Evolutionary conservation across 306 rosid species (phyloP).

Genomic region (Lathyrus sativus): DNA sequence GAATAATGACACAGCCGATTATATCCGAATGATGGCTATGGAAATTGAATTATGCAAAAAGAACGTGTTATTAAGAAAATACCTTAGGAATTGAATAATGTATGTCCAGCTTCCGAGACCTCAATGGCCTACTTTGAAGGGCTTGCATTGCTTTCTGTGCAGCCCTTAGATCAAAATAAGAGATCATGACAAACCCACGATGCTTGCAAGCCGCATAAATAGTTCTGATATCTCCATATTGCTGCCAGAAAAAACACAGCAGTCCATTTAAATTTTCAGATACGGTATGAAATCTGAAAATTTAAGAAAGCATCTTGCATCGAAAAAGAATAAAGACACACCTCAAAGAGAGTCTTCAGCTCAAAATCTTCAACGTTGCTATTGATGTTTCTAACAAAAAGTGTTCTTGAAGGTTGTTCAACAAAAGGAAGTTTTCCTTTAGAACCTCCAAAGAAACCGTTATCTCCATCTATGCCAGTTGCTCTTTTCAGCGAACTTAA

Average conservation of each 20-base stretch:
- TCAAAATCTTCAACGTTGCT: constrained; percentile 76
- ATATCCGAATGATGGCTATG: constrained; percentile 4
- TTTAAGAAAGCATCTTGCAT: constrained; percentile 28
- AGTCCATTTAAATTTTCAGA: constrained; percentile 28
- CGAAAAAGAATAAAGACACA: constrained; percentile 41
- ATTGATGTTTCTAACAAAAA: constrained; percentile 76
- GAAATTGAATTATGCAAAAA: constrained; percentile 28
- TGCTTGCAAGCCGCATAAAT: constrained; percentile 82
- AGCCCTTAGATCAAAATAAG: constrained; percentile 73
- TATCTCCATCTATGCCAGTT: constrained; percentile 45
- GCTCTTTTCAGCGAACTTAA: constrained; percentile 39
- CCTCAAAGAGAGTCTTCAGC: constrained; percentile 77
- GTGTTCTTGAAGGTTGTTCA: constrained; percentile 77
- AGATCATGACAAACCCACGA: constrained; percentile 82
- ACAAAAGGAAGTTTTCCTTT: constrained; percentile 56
- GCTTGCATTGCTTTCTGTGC: constrained; percentile 70
- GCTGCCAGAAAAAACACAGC: constrained; percentile 49
- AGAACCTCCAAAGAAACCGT: constrained; percentile 49
- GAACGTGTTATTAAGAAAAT: constrained; percentile 26
- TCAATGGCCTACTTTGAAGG: constrained; percentile 66
- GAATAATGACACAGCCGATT: background rate
- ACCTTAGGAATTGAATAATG: constrained; percentile 89
- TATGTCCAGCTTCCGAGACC: constrained; percentile 74
- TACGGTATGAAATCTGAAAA: constrained; percentile 26
- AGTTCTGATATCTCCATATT: constrained; percentile 67